Evolutionary conservation across 2,329 filamentous ascomycete species (phyloP).

Genomic region (Botryotinia convoluta): DNA sequence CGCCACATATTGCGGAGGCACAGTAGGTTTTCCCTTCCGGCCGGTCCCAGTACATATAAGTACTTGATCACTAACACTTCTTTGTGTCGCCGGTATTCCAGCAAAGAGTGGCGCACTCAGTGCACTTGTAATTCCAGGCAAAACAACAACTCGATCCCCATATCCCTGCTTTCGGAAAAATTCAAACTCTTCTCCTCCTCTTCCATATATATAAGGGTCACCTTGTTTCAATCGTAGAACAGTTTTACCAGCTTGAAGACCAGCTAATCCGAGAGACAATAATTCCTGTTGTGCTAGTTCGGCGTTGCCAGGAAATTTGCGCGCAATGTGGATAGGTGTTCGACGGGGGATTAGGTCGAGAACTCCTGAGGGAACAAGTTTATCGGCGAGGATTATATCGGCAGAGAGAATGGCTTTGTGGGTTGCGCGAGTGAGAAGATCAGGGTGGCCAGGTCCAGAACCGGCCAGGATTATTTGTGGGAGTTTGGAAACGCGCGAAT

Average conservation of each 20-base stretch:
- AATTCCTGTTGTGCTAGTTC: conserved; percentile 92
- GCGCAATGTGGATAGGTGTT: conserved; percentile 85
- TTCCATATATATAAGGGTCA: conserved; percentile 93
- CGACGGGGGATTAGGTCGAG: conserved; percentile 87
- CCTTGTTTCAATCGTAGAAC: conserved; percentile 94
- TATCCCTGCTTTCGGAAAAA: conserved; percentile 76
- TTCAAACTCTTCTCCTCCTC: conserved; percentile 86
- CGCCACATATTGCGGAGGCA: conserved; percentile 74
- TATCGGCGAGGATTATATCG: conserved; percentile 80
- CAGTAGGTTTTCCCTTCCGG: conserved; percentile 77
- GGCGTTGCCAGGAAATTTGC: conserved; percentile 97
- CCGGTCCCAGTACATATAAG: conserved; percentile 96
- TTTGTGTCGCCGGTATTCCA: conserved; percentile 81
- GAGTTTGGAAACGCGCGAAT: conserved; percentile 37
- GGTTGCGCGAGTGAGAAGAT: conserved; percentile 81
- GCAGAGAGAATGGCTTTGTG: conserved; percentile 72
- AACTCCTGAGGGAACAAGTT: conserved; percentile 80
- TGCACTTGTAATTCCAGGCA: conserved; percentile 89
- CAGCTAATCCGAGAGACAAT: conserved; percentile 71
- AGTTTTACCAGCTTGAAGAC: conserved; percentile 65
- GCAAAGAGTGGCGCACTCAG: conserved; percentile 86
- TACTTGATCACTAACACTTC: conserved; percentile 87
- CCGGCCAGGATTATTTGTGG: conserved; percentile 86
- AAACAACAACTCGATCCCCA: conserved; percentile 60
- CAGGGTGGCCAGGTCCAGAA: conserved; percentile 87